Evolutionary conservation across 805 yeast genomes (phyloP).

Genomic region (Danielia reshetovae): DNA sequence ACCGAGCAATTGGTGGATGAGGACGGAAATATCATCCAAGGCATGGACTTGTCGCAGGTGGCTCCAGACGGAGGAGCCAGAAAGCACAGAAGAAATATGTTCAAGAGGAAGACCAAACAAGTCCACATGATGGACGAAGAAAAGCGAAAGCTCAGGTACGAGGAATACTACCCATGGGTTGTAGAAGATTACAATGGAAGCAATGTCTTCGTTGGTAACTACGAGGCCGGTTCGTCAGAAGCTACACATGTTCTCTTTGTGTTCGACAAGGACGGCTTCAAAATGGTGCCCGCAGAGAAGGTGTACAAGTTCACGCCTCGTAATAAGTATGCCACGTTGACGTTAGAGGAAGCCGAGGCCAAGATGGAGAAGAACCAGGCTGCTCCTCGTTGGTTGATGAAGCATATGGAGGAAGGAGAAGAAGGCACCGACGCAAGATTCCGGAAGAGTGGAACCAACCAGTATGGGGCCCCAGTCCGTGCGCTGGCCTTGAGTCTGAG

Average conservation of each 20-base stretch:
- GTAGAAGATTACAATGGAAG: conserved; percentile 93
- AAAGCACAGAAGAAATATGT: conserved; percentile 47
- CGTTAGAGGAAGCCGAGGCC: conserved; percentile 94
- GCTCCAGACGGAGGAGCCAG: conserved; percentile 94
- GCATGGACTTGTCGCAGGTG: conserved; percentile 56
- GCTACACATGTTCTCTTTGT: conserved; percentile 77
- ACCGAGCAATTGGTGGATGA: conserved; percentile 15
- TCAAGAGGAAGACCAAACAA: conserved; percentile 82
- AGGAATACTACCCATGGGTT: conserved; percentile 97
- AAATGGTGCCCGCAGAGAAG: conserved; percentile 92
- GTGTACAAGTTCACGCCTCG: conserved; percentile 91
- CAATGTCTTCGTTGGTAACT: conserved; percentile 93
- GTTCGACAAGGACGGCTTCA: conserved; percentile 83
- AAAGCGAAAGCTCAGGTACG: conserved; percentile 81
- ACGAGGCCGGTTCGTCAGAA: conserved; percentile 86
- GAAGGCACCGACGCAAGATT: conserved; percentile 46
- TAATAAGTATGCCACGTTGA: conserved; percentile 87
- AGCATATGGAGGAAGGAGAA: conserved; percentile 67
- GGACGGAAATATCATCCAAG: conserved; percentile 12
- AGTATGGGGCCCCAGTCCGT: conserved; percentile 3
- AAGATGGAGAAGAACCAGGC: conserved; percentile 76
- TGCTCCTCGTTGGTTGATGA: conserved; percentile 95
- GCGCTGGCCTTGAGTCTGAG: conserved; percentile 1
- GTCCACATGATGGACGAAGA: conserved; percentile 76
- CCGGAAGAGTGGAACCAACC: conserved; percentile 21